Evolutionary conservation across 768 basidiomycete genomes (phyloP).

Genomic region (Agaricus sinodeliciosus): DNA sequence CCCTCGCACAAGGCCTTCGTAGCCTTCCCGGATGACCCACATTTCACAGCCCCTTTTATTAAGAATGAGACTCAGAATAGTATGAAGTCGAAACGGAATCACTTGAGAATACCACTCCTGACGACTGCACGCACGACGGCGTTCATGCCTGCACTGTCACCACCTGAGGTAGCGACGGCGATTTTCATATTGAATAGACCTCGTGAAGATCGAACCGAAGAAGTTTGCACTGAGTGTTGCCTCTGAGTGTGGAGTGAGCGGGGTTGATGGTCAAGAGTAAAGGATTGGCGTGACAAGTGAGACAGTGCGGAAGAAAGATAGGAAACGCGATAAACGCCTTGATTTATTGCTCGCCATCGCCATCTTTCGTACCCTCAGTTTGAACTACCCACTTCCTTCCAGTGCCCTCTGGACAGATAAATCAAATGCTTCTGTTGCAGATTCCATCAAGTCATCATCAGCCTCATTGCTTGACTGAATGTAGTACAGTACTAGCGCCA

Average conservation of each 20-base stretch:
- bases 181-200: constrained; percentile 58
- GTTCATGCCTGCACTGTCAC: constrained; percentile 98
- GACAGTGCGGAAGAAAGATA: neutral
- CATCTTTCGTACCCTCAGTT: too few species aligned
- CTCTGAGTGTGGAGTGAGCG: neutral
- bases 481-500: too few species aligned
- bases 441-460: too few species aligned
- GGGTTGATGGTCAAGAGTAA: neutral
- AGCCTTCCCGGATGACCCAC: constrained; percentile 96
- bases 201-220: neutral
- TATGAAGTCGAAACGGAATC: constrained; percentile 18
- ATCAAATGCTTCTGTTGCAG: too few species aligned
- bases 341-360: too few species aligned
- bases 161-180: constrained; percentile 92
- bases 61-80: neutral
- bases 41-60: constrained; percentile 82
- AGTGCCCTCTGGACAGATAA: too few species aligned
- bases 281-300: neutral
- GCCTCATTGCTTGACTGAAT: too few species aligned
- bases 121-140: constrained; percentile 92
- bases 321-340: too few species aligned
- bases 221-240: neutral
- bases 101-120: constrained; percentile 89
- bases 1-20: constrained; percentile 96
- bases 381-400: too few species aligned